Evolutionary conservation across 106 monocot species (phyloP).

Genomic region (Gastrodia elata): DNA sequence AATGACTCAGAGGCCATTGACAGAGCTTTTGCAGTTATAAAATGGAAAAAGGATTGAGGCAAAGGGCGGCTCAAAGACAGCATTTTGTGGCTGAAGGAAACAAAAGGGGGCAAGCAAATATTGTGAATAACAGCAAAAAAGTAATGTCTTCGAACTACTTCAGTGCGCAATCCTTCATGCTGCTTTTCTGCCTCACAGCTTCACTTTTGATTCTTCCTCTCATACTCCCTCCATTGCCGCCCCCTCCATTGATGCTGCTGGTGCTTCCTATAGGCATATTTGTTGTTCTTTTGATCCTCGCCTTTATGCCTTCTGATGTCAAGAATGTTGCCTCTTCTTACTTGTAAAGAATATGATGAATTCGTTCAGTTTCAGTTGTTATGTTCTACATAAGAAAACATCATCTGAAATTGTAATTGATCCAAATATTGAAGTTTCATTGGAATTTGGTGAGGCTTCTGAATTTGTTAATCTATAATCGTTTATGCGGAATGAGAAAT

Average conservation of each 20-base stretch:
- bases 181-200: conserved; percentile 29
- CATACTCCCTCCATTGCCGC: conserved; percentile 41
- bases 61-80: background rate
- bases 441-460: no score
- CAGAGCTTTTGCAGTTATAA: background rate
- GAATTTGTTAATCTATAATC: no score
- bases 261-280: conserved; percentile 41
- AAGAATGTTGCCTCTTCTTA: conserved; percentile 15
- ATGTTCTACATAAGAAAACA: no score
- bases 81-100: background rate
- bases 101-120: background rate
- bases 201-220: conserved; percentile 44
- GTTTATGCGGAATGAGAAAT: no score
- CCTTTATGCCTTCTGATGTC: conserved; percentile 31
- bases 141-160: conserved; percentile 14
- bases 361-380: no score
- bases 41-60: background rate
- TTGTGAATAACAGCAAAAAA: background rate
- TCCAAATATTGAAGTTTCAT: no score
- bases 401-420: no score
- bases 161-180: conserved; percentile 22
- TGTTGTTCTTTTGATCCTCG: conserved; percentile 26
- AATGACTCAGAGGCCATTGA: background rate
- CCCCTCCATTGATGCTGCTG: conserved; percentile 40
- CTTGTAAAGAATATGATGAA: no score